Conservation (phyloP, 441 rosid genomes). For the Jatropha multifida region DNA sequence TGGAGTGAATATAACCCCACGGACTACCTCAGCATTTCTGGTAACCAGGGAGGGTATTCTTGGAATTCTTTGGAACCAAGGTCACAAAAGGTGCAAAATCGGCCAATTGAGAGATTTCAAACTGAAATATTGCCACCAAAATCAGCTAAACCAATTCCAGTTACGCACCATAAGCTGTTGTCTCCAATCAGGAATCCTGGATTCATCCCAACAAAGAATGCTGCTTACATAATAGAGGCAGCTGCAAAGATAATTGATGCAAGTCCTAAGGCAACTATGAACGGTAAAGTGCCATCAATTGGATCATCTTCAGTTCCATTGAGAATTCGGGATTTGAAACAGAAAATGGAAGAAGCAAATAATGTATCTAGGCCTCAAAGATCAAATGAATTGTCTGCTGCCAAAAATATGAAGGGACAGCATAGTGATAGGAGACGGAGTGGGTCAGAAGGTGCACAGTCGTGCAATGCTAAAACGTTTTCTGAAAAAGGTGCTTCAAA, state of each 20-base stretch:
- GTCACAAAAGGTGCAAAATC: conserved; percentile 37
- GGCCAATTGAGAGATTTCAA: conserved; percentile 73
- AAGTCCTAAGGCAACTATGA: conserved; percentile 47
- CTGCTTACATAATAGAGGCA: conserved; percentile 69
- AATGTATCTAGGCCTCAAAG: conserved; percentile 42
- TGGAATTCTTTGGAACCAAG: conserved; percentile 48
- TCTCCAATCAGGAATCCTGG: conserved; percentile 78
- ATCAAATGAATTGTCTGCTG: conserved; percentile 25
- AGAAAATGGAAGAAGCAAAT: conserved; percentile 70
- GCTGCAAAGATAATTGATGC: conserved; percentile 77
- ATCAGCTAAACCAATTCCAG: conserved; percentile 65
- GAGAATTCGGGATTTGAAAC: conserved; percentile 71
- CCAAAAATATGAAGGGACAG: conserved; percentile 39
- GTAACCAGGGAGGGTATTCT: conserved; percentile 38
- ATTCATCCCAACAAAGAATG: conserved; percentile 49
- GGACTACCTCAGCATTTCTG: conserved; percentile 36
- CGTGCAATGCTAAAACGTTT: conserved; percentile 25
- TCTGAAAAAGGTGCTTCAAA: conserved; percentile 34
- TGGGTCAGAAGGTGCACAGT: conserved; percentile 29
- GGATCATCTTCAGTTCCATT: conserved; percentile 64
- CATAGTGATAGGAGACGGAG: conserved; percentile 27
- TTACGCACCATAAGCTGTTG: conserved; percentile 66
- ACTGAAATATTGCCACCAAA: conserved; percentile 78
- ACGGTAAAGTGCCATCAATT: conserved; percentile 34
- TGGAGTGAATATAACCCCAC: conserved; percentile 41